phyloP scores from a whole-genome alignment of 2,329 filamentous ascomycete species.

The Pseudocercospora ulei region DNA sequence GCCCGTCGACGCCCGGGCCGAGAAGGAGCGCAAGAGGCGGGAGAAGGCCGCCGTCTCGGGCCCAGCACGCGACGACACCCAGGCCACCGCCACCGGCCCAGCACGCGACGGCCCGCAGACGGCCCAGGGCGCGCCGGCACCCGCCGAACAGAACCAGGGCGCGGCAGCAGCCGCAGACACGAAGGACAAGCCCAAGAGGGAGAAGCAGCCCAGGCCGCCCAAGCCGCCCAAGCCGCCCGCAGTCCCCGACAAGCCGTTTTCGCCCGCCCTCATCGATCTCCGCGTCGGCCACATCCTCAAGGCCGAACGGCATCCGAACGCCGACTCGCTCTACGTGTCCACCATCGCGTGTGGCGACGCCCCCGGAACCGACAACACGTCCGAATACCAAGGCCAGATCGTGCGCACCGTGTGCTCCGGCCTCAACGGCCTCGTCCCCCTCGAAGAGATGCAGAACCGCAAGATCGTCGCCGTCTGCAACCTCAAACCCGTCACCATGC shows the following conservation, averaged over 20 bases:
- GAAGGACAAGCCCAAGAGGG: slow-evolving; percentile 54
- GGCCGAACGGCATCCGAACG: slow-evolving; percentile 88
- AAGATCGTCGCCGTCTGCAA: slow-evolving; percentile 96
- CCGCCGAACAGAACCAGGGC: slow-evolving; percentile 37
- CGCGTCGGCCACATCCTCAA: slow-evolving; percentile 96
- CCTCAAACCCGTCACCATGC: slow-evolving; percentile 98
- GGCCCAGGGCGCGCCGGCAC: slow-evolving; percentile 35
- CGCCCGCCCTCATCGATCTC: slow-evolving; percentile 81
- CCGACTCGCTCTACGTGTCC: slow-evolving; percentile 88
- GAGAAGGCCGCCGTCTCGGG: slow-evolving; percentile 60
- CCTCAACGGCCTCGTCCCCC: slow-evolving; percentile 80
- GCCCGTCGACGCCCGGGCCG: slow-evolving; percentile 79
- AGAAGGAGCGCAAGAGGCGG: slow-evolving; percentile 95
- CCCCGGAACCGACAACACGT: slow-evolving; percentile 75
- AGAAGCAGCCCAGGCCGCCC: slow-evolving; percentile 81
- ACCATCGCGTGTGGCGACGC: slow-evolving; percentile 91
- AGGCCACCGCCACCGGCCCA: slow-evolving; percentile 43
- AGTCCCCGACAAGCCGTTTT: slow-evolving; percentile 62
- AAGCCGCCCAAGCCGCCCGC: slow-evolving; percentile 55
- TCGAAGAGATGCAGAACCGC: slow-evolving; percentile 93
- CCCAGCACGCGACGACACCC: slow-evolving; percentile 37
- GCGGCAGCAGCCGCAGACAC: slow-evolving; percentile 39
- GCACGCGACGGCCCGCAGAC: slow-evolving; percentile 42
- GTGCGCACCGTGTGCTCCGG: slow-evolving; percentile 95
- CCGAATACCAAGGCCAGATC: slow-evolving; percentile 80